phyloP scores from a whole-genome alignment of 371 early-diverging fungal genomes.

The Mortierella sp. region DNA sequence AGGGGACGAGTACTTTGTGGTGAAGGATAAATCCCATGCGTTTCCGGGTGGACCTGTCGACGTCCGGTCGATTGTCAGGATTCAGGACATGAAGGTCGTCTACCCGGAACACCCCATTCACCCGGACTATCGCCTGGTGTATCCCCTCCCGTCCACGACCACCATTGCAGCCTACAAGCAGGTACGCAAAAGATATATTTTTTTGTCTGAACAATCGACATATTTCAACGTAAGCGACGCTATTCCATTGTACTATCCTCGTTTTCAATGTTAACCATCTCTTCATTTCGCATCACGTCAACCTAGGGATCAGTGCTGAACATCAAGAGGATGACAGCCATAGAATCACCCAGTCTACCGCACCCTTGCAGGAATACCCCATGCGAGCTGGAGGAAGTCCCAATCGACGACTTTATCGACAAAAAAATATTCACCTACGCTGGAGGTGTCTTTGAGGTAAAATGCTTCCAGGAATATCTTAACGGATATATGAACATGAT shows the following conservation, averaged over 20 bases:
- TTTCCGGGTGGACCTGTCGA: not conserved
- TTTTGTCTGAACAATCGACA: not conserved
- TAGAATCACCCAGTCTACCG: not conserved
- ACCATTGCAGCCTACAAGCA: slow-evolving; percentile 4
- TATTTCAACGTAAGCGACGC: too few species aligned
- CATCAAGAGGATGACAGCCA: not conserved
- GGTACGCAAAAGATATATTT: slow-evolving; percentile 11
- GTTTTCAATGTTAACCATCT: not conserved
- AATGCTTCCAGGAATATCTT: not conserved
- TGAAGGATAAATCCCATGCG: not conserved
- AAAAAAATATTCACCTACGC: not conserved
- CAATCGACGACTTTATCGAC: not conserved
- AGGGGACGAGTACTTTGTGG: slow-evolving; percentile 19
- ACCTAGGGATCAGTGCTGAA: not conserved
- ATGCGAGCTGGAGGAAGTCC: not conserved
- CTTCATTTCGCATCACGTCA: not conserved
- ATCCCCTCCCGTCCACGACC: not conserved
- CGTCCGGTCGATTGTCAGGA: not conserved
- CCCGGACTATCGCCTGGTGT: slow-evolving; percentile 15
- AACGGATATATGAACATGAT: not conserved
- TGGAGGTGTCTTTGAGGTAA: not conserved
- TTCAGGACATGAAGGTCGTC: slow-evolving; percentile 10
- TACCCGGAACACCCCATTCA: not conserved
- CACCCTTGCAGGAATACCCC: not conserved
- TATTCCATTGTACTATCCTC: too few species aligned